phyloP scores from a whole-genome alignment of 2,329 filamentous ascomycete species.

The Biscogniauxia marginata region DNA sequence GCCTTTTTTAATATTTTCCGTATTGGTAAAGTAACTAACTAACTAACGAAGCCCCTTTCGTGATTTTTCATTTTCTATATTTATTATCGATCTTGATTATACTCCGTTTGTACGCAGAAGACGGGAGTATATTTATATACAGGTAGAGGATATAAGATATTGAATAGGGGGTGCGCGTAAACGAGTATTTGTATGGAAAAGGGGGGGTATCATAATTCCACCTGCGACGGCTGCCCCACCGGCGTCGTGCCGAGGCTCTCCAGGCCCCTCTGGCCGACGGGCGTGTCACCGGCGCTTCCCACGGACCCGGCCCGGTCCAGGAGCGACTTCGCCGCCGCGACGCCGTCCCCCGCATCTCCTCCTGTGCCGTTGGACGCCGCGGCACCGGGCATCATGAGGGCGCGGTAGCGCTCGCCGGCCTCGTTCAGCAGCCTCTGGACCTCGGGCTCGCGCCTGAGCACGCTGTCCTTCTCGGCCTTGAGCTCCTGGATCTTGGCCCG shows the following conservation, averaged over 20 bases:
- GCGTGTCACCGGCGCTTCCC: slow-evolving; percentile 14
- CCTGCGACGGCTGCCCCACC: slow-evolving; percentile 33
- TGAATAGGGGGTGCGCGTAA: too few species aligned
- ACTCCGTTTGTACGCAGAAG: too few species aligned
- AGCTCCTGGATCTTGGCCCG: slow-evolving; percentile 58
- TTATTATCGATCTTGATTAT: too few species aligned
- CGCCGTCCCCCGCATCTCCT: neutral
- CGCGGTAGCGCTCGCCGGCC: slow-evolving; percentile 69
- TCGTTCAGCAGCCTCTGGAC: slow-evolving; percentile 80
- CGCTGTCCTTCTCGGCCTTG: slow-evolving; percentile 58
- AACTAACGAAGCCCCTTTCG: too few species aligned
- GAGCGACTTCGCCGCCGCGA: slow-evolving; percentile 27
- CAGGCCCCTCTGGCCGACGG: slow-evolving; percentile 39
- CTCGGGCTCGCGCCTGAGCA: slow-evolving; percentile 69
- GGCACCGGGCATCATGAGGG: slow-evolving; percentile 22
- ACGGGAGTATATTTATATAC: too few species aligned
- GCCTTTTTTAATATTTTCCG: too few species aligned
- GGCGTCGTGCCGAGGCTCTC: slow-evolving; percentile 49
- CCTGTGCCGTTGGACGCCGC: neutral
- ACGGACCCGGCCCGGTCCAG: slow-evolving; percentile 24
- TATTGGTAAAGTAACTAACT: too few species aligned
- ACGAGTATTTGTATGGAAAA: too few species aligned
- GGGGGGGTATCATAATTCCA: slow-evolving; percentile 29
- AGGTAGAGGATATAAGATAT: too few species aligned
- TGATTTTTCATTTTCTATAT: too few species aligned